Evolutionary conservation across 768 basidiomycete species (phyloP).

Genomic region (Lyophyllum decastes): DNA sequence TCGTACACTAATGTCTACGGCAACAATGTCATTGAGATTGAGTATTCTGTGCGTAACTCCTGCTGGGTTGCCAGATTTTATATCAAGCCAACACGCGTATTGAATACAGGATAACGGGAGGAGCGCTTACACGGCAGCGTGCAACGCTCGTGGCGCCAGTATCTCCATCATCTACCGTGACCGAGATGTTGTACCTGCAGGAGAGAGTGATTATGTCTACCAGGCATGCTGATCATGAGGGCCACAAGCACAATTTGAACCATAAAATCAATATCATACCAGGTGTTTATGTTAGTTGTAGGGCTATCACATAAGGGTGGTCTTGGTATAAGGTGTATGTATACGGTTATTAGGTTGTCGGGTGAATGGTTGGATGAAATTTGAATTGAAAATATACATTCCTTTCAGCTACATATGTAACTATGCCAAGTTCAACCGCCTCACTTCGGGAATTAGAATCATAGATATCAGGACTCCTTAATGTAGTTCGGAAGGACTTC

Average conservation of each 20-base stretch:
- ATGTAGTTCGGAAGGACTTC: background rate
- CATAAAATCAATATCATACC: no score
- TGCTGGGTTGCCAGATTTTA: background rate
- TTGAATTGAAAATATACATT: no score
- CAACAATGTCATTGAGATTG: background rate
- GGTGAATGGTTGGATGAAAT: no score
- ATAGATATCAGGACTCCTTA: background rate
- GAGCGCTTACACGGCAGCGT: background rate
- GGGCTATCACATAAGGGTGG: no score
- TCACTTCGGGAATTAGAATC: background rate
- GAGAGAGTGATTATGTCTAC: background rate
- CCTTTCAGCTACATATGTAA: no score
- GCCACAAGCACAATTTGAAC: no score
- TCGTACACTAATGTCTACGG: background rate
- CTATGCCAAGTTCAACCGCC: no score
- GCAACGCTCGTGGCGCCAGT: background rate
- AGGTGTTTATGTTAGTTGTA: no score
- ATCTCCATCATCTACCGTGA: background rate
- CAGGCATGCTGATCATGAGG: background rate
- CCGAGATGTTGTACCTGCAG: background rate
- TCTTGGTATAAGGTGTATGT: no score
- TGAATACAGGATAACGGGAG: background rate
- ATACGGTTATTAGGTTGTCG: no score
- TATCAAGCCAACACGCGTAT: background rate
- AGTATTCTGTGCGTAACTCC: background rate